A percentile compares a stretch with the other conserved stretches of the same genome.
Evolutionary conservation across 495 filamentous ascomycete species (phyloP).

Genomic region (Penicillium cosmopolitanum): DNA sequence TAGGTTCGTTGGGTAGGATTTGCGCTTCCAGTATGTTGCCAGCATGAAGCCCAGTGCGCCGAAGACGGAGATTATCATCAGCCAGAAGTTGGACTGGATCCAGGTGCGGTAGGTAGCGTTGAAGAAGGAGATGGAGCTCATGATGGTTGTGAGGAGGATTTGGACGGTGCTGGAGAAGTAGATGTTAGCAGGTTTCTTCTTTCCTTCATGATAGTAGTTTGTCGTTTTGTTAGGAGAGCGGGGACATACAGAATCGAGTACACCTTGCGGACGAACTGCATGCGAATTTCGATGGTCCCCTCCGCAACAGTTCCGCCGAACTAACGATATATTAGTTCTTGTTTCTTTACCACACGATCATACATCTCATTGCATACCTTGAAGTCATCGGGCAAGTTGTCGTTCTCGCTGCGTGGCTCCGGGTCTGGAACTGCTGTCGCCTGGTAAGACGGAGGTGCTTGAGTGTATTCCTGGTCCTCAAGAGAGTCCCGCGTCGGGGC

Average conservation of each 20-base stretch:
- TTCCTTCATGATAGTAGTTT: not conserved
- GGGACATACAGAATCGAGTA: slow-evolving; percentile 74
- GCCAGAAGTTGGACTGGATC: slow-evolving; percentile 82
- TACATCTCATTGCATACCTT: slow-evolving; percentile 59
- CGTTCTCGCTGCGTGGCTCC: slow-evolving; percentile 81
- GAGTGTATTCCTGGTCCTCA: slow-evolving; percentile 69
- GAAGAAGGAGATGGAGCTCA: slow-evolving; percentile 85
- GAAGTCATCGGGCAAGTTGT: slow-evolving; percentile 96
- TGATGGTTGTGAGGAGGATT: slow-evolving; percentile 77
- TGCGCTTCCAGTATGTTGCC: slow-evolving; percentile 96
- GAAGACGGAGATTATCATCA: slow-evolving; percentile 84
- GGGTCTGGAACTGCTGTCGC: slow-evolving; percentile 45
- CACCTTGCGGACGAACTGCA: slow-evolving; percentile 96
- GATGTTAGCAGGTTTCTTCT: not conserved
- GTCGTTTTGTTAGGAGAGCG: not conserved
- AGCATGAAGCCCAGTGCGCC: slow-evolving; percentile 80
- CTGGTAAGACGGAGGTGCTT: slow-evolving; percentile 78
- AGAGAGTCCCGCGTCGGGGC: slow-evolving; percentile 76
- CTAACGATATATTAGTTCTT: slow-evolving; percentile 37
- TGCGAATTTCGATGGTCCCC: slow-evolving; percentile 91
- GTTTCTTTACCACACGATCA: not conserved
- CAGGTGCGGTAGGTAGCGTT: slow-evolving; percentile 77
- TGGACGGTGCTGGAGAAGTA: slow-evolving; percentile 69
- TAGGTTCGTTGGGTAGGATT: slow-evolving; percentile 93
- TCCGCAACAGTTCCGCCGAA: slow-evolving; percentile 91